Conservation (phyloP, 2,329 filamentous ascomycete species). For the Bipolaris oryzae region DNA sequence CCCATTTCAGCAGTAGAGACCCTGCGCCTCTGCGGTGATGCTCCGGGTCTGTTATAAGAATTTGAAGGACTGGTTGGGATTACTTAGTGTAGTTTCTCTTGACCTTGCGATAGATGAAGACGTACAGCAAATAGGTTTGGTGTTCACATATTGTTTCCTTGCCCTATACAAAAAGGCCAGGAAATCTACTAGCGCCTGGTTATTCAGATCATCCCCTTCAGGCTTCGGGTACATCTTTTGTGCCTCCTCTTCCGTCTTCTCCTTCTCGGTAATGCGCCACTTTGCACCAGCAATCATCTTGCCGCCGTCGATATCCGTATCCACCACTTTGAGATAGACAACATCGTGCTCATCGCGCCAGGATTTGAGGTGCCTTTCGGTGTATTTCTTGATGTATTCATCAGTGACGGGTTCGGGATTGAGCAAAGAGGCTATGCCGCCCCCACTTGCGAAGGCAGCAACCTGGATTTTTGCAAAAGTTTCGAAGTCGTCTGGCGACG, state of each 20-base stretch:
- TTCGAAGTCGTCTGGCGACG: conserved; percentile 33
- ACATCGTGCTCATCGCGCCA: conserved; percentile 34
- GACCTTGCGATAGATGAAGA: neutral
- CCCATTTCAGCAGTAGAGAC: conserved; percentile 48
- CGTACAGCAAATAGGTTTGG: conserved; percentile 45
- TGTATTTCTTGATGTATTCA: conserved; percentile 22
- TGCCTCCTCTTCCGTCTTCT: conserved; percentile 41
- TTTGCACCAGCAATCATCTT: conserved; percentile 46
- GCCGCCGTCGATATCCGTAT: conserved; percentile 38
- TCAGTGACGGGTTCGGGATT: conserved; percentile 25
- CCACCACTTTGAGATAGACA: conserved; percentile 41
- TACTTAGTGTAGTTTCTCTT: neutral
- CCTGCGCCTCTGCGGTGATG: conserved; percentile 53
- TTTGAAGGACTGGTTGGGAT: conserved; percentile 34
- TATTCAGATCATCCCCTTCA: conserved; percentile 31
- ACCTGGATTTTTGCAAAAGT: conserved; percentile 37
- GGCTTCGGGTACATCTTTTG: conserved; percentile 36
- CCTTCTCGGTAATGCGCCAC: conserved; percentile 44
- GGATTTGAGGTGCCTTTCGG: conserved; percentile 37
- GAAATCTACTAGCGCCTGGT: conserved; percentile 36
- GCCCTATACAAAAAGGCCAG: conserved; percentile 31
- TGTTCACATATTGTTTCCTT: conserved; percentile 42
- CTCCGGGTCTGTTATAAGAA: conserved; percentile 45
- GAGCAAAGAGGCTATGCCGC: conserved; percentile 35
- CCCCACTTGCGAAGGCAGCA: conserved; percentile 36